phyloP scores from a whole-genome alignment of 2,329 filamentous ascomycete species.

The Coniochaeta sp. region DNA sequence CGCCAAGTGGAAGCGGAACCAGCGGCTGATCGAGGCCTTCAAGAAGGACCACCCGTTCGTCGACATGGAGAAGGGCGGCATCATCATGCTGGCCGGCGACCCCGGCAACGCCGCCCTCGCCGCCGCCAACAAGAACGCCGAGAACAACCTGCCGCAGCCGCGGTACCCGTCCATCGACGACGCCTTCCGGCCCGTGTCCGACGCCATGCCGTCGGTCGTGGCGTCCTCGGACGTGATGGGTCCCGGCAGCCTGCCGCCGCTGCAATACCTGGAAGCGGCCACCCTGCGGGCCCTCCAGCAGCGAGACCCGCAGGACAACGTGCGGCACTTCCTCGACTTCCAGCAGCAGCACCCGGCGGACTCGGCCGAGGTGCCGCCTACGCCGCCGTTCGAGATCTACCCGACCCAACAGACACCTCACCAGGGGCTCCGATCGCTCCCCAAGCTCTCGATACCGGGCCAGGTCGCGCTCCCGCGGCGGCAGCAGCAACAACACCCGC shows the following conservation, averaged over 20 bases:
- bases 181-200: slow-evolving; percentile 59
- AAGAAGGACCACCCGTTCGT: slow-evolving; percentile 67
- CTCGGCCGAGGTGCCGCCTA: slow-evolving; percentile 54
- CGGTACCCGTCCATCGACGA: slow-evolving; percentile 32
- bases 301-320: slow-evolving; percentile 84
- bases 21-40: slow-evolving; percentile 68
- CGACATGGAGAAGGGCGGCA: slow-evolving; percentile 52
- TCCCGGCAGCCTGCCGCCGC: slow-evolving; percentile 52
- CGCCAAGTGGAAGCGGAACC: slow-evolving; percentile 72
- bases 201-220: slow-evolving; percentile 73
- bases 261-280: slow-evolving; percentile 67
- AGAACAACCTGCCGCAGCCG: not conserved
- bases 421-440: slow-evolving; percentile 49
- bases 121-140: slow-evolving; percentile 26
- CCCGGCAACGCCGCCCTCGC: slow-evolving; percentile 69
- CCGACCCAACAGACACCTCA: slow-evolving; percentile 39
- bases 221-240: slow-evolving; percentile 89
- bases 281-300: slow-evolving; percentile 61
- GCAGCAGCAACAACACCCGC: slow-evolving; percentile 6
- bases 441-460: slow-evolving; percentile 54
- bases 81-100: slow-evolving; percentile 71
- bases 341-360: slow-evolving; percentile 51
- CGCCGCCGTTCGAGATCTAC: slow-evolving; percentile 62
- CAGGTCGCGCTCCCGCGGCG: slow-evolving; percentile 17
- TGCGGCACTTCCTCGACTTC: slow-evolving; percentile 83